Evolutionary conservation across 192 early-diverging fungal genomes (phyloP), one percentile per base, ranked within the genome.

Genomic region (Diversispora eburnea): DNA sequence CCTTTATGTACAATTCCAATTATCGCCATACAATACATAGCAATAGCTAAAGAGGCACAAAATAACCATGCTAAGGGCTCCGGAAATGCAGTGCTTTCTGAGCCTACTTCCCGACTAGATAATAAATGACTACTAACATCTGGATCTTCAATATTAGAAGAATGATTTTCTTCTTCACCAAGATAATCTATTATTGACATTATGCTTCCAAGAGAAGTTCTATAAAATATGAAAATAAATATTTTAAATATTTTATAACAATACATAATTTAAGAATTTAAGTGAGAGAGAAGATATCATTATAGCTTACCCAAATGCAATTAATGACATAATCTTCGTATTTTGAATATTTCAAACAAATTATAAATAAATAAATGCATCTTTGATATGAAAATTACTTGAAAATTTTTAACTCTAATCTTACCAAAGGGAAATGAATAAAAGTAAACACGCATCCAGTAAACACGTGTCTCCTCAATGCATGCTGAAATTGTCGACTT

Each of bases 371-470:
- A 43, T 65, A 17, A 43, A 45, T 54, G 13, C 12, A 10, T 17
- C 12, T 17, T 4, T 13, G 12, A 17, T 17, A 54, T 10, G 51
- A 54, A 17, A 54, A 54, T 54, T 54, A 17, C 9, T 54, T 17
- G 49, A 25, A 43, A 66, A 20, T 4, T 48, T 13, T 39, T 33
- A 61, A 39, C 5, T 3, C 12, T 42, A 9, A 42, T 20, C 59
- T 46, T 52, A 73, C 71, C 45, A 81, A 51, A 46, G 79, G 79
- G 15, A 75, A 57, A 66, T 81, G 79, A 20, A 72, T 25, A 3
- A 82, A 52, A 12, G 45, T 46, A 56, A 79, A 81, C 15, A 57
- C n/a, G 7, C 83, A 9, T 20, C 79, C 79, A 19, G 81, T 82
- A n/a, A 67, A 5, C 12, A 82, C 58, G 41, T 74, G 73, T 52